phyloP scores from a whole-genome alignment of 176 grass and related monocot genomes.

The Oryza glumipatula region DNA sequence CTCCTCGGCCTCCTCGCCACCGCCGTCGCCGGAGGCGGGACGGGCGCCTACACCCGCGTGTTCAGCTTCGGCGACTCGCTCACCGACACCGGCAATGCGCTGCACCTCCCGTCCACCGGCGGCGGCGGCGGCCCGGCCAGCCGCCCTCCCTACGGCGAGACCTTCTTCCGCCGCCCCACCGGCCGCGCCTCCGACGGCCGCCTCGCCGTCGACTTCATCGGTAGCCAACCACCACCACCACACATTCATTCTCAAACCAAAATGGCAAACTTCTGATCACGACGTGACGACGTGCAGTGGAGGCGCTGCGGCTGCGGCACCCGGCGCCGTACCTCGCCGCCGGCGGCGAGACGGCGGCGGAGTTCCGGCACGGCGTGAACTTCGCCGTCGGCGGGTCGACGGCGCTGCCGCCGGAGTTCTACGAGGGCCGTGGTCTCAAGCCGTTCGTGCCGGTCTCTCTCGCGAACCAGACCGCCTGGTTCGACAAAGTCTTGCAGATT shows the following conservation, averaged over 20 bases:
- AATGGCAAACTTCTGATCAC: too few species aligned
- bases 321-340: conserved; percentile 55
- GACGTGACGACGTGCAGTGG: conserved; percentile 12
- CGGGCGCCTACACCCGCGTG: background rate
- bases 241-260: too few species aligned
- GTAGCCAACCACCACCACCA: background rate
- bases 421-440: conserved; percentile 39
- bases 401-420: conserved; percentile 50
- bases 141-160: conserved; percentile 40
- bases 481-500: conserved; percentile 36
- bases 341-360: conserved; percentile 37
- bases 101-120: background rate
- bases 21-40: background rate
- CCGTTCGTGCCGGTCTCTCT: conserved; percentile 50
- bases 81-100: conserved; percentile 37
- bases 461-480: conserved; percentile 51
- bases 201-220: conserved; percentile 42
- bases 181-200: conserved; percentile 41
- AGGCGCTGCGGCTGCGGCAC: conserved; percentile 46
- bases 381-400: conserved; percentile 67
- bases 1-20: background rate
- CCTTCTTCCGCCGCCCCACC: conserved; percentile 43
- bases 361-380: conserved; percentile 58
- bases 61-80: conserved; percentile 47
- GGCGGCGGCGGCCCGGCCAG: background rate